Conservation (phyloP, 257 asterid genomes). For the Scutellaria minor region DNA sequence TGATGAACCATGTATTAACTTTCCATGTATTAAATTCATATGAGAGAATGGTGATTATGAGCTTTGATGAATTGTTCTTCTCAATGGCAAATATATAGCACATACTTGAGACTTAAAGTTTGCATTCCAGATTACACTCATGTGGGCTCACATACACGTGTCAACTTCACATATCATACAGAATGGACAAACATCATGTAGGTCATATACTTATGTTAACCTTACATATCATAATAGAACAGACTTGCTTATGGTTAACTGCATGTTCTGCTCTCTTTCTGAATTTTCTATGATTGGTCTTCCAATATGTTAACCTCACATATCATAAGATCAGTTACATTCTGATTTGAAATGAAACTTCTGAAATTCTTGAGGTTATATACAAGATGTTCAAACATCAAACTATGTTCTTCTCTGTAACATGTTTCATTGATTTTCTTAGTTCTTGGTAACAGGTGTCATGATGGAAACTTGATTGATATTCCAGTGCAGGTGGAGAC, state of each 20-base stretch:
- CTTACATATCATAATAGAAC: too few relatives aligned
- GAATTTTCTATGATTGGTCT: too few relatives aligned
- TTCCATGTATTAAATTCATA: not conserved
- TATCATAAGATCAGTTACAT: not conserved
- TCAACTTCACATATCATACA: too few relatives aligned
- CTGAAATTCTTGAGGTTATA: not conserved
- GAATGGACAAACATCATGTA: too few relatives aligned
- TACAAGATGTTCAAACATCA: too few relatives aligned
- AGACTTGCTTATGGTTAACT: not conserved
- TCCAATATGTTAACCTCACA: not conserved
- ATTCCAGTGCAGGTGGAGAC: constrained; percentile 88
- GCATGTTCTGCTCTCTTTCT: not conserved
- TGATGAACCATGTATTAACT: constrained; percentile 1
- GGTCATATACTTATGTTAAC: too few relatives aligned
- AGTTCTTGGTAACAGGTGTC: constrained; percentile 53
- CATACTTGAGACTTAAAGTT: too few relatives aligned
- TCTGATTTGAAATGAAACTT: not conserved
- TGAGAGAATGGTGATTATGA: not conserved
- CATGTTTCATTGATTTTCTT: constrained; percentile 14
- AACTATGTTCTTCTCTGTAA: not conserved
- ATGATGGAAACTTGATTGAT: constrained; percentile 69
- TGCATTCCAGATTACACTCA: too few relatives aligned
- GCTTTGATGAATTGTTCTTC: not conserved
- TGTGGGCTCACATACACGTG: too few relatives aligned
- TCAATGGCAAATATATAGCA: not conserved